phyloP scores from a whole-genome alignment of 495 filamentous ascomycete species.

The Parmelia sp. region DNA sequence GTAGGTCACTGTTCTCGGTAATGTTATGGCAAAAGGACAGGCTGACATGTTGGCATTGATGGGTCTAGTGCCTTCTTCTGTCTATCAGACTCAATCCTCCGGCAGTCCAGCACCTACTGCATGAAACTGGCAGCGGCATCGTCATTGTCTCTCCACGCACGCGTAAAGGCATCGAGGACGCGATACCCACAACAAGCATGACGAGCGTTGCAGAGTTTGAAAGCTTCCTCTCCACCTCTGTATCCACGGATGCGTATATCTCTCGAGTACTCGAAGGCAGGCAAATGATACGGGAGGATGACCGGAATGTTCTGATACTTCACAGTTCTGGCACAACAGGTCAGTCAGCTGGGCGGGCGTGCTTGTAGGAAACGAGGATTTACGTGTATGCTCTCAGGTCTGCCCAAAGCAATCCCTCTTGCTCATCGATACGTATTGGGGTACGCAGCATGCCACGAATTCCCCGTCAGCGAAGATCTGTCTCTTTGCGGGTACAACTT shows the following conservation, averaged over 20 bases:
- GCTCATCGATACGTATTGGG: conserved; percentile 40
- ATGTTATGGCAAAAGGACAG: too few species aligned
- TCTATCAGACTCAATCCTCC: conserved; percentile 22
- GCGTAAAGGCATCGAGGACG: neutral
- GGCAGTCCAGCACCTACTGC: conserved; percentile 3
- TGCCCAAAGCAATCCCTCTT: conserved; percentile 31
- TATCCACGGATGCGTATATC: neutral
- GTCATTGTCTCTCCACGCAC: conserved; percentile 1
- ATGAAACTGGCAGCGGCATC: neutral
- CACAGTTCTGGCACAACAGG: conserved; percentile 46
- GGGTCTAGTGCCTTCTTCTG: conserved; percentile 15
- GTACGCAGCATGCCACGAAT: conserved; percentile 34
- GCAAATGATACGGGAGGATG: neutral
- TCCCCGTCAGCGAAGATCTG: conserved; percentile 25
- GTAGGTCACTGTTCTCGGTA: neutral
- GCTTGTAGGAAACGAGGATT: neutral
- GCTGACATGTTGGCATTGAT: neutral
- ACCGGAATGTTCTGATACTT: conserved; percentile 34
- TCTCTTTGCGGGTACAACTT: conserved; percentile 30
- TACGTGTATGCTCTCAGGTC: neutral
- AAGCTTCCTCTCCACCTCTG: neutral
- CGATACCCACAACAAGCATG: neutral
- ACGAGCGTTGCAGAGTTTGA: neutral
- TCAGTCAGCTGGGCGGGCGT: too few species aligned
- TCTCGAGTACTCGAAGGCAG: neutral